A percentile compares a stretch with the other conserved stretches of the same genome.
phyloP scores from a whole-genome alignment of 73 alveolate genomes.

The Diophrys sp. region DNA sequence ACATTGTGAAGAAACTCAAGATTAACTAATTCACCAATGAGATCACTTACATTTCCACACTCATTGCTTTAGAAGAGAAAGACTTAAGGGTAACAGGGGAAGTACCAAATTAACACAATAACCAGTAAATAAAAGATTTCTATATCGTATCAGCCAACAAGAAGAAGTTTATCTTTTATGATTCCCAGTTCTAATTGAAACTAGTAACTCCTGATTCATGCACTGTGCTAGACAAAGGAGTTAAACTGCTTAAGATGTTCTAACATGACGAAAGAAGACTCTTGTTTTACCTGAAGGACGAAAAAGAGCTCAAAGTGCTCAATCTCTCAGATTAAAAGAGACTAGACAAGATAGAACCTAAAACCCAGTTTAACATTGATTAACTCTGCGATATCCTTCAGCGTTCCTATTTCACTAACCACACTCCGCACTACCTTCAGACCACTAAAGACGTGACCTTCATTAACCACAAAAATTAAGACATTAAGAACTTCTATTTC shows the following conservation, averaged over 20 bases:
- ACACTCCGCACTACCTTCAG: not conserved
- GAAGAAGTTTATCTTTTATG: not conserved
- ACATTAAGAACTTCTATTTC: not conserved
- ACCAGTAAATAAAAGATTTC: not conserved
- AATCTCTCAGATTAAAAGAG: not conserved
- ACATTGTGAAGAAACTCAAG: too few relatives aligned
- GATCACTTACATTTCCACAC: not conserved
- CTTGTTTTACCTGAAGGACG: not conserved
- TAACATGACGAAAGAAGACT: not conserved
- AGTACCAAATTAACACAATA: not conserved
- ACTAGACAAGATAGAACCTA: not conserved
- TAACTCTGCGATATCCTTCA: too few relatives aligned
- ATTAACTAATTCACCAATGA: not conserved
- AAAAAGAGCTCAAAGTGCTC: not conserved
- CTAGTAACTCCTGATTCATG: not conserved
- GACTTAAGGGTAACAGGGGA: too few relatives aligned
- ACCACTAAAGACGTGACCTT: not conserved
- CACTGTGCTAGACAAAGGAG: not conserved
- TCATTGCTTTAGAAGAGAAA: not conserved
- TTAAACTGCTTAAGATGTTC: not conserved
- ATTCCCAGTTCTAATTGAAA: not conserved
- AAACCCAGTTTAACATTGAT: too few relatives aligned
- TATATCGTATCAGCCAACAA: not conserved
- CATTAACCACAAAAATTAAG: not conserved
- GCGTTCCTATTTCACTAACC: too few relatives aligned